Evolutionary conservation across 306 rosid genomes (phyloP).

Genomic region (Begonia loranthoides): DNA sequence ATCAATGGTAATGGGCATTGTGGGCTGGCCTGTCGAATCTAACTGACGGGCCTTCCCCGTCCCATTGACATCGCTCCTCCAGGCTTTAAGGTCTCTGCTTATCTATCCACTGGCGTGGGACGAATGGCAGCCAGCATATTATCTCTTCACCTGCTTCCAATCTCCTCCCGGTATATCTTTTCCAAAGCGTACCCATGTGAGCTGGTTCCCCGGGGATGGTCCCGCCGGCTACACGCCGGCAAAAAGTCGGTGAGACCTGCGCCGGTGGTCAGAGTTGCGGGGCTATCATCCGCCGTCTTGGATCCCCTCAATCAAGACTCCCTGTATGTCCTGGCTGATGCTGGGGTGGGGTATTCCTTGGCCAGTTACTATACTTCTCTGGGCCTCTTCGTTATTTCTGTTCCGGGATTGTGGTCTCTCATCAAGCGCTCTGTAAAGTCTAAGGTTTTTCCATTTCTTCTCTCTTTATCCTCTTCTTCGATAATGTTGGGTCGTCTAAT

Average conservation of each 20-base stretch:
- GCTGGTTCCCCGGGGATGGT: neutral
- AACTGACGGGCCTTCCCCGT: no score
- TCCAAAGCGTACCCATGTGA: neutral
- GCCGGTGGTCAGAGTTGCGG: neutral
- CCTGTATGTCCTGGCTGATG: constrained; percentile 21
- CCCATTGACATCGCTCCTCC: no score
- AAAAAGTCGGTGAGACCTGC: neutral
- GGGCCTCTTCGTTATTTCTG: constrained; percentile 90
- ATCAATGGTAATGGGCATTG: no score
- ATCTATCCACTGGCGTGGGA: neutral
- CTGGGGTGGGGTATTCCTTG: constrained; percentile 41
- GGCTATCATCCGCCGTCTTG: neutral
- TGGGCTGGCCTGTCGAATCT: no score
- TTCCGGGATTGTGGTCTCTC: constrained; percentile 95
- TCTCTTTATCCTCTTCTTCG: neutral
- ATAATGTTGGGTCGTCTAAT: neutral
- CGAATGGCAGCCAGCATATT: neutral
- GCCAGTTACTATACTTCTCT: constrained; percentile 92
- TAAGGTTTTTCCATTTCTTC: constrained; percentile 27
- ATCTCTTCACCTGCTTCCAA: neutral
- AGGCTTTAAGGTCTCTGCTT: no score
- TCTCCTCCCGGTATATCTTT: neutral
- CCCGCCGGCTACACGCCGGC: neutral
- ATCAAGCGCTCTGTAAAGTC: constrained; percentile 95
- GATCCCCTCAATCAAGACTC: neutral